Percentiles rank a stretch among this genome's conserved stretches.
Evolutionary conservation across 2,329 filamentous ascomycete genomes (phyloP).

Genomic region (Didymella pomorum): DNA sequence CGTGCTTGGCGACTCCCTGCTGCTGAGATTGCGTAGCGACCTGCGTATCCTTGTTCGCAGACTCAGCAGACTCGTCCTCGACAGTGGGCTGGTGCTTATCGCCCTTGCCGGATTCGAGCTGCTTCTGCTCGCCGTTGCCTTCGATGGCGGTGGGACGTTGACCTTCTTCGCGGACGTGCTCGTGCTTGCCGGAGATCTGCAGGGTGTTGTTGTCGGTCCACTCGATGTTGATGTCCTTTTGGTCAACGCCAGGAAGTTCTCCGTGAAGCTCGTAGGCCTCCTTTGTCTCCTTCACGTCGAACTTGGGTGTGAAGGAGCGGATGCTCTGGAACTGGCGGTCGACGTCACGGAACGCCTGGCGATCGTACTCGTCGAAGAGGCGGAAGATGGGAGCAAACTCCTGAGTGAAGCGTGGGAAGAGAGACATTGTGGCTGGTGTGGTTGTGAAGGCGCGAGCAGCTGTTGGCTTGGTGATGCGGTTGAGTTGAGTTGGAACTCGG

Average conservation of each 20-base stretch:
- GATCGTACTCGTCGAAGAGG: conserved; percentile 58
- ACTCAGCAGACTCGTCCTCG: conserved; percentile 64
- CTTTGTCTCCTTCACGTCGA: conserved; percentile 77
- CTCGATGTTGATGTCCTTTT: conserved; percentile 78
- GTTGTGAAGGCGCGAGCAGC: conserved; percentile 32
- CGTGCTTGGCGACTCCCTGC: conserved; percentile 51
- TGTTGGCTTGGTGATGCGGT: conserved; percentile 41
- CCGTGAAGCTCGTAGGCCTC: conserved; percentile 78
- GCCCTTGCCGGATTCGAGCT: conserved; percentile 26
- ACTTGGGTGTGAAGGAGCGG: conserved; percentile 75
- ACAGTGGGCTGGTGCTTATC: conserved; percentile 63
- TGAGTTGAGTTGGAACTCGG: conserved; percentile 40
- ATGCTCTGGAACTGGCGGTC: conserved; percentile 41
- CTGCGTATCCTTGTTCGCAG: conserved; percentile 29
- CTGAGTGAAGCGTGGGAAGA: conserved; percentile 53
- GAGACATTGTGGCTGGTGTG: conserved; percentile 49
- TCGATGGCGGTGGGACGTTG: conserved; percentile 61
- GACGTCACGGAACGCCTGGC: conserved; percentile 41
- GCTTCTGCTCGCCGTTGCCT: conserved; percentile 29
- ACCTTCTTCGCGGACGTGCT: conserved; percentile 68
- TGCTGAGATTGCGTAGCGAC: conserved; percentile 46
- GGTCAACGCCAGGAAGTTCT: conserved; percentile 78
- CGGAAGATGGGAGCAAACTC: conserved; percentile 57
- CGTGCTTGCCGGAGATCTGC: conserved; percentile 72
- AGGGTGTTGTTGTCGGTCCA: conserved; percentile 80